Conservation (phyloP, 169 alveolate species). For the Plasmodium berghei region DNA sequence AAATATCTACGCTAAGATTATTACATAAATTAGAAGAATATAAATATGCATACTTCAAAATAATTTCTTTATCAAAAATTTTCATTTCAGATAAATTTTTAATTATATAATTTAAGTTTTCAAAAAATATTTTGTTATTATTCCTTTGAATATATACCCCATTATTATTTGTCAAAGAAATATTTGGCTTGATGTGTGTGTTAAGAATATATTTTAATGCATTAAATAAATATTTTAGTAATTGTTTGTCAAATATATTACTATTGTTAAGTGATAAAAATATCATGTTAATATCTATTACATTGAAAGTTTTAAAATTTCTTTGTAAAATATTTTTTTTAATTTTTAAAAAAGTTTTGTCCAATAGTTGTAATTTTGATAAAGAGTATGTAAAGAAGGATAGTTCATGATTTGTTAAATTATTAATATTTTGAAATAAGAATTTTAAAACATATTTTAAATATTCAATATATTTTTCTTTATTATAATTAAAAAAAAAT, state of each 20-base stretch:
- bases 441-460: conserved; percentile 48
- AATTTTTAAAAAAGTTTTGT: conserved; percentile 22
- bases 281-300: conserved; percentile 56
- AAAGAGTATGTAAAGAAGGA: conserved; percentile 57
- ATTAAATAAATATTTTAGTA: conserved; percentile 25
- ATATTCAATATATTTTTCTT: conserved; percentile 50
- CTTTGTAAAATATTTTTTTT: conserved; percentile 25
- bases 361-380: conserved; percentile 36
- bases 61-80: conserved; percentile 32
- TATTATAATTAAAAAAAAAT: conserved; percentile 51
- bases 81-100: conserved; percentile 70
- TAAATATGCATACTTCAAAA: conserved; percentile 28
- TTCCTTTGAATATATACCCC: not conserved
- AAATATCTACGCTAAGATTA: conserved; percentile 8
- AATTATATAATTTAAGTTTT: conserved; percentile 25
- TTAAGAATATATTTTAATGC: conserved; percentile 20
- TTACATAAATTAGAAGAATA: conserved; percentile 14
- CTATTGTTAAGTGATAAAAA: conserved; percentile 40
- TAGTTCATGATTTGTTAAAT: conserved; percentile 45
- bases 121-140: conserved; percentile 1
- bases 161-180: not conserved
- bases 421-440: conserved; percentile 22
- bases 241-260: conserved; percentile 35
- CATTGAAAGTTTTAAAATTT: conserved; percentile 14
- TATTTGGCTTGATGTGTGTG: not conserved